Conservation (phyloP, 1,284 basidiomycete genomes). For the Takashimella koratensis region DNA sequence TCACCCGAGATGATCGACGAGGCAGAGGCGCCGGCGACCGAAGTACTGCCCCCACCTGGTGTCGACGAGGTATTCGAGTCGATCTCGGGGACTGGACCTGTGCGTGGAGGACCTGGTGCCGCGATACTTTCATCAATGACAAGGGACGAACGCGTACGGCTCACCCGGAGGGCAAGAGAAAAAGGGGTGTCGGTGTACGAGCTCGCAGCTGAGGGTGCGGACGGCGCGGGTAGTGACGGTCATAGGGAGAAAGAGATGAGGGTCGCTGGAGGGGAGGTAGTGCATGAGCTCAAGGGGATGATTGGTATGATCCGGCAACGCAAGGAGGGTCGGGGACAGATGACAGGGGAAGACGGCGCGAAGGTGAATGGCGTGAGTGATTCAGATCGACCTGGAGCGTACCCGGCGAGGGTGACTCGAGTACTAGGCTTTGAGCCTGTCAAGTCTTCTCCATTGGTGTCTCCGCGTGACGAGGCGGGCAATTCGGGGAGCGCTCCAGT, state of each 20-base stretch:
- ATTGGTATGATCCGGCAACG: conserved; percentile 36
- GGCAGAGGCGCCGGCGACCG: neutral
- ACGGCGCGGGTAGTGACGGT: neutral
- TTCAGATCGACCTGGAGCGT: too few relatives aligned
- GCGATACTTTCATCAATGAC: conserved; percentile 13
- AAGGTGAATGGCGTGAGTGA: too few relatives aligned
- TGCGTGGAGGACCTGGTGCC: neutral
- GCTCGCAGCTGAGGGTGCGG: conserved; percentile 8
- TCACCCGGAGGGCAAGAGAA: conserved; percentile 30
- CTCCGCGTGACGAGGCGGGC: too few relatives aligned
- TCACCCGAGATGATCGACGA: neutral
- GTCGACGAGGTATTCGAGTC: conserved; percentile 35
- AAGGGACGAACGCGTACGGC: conserved; percentile 34
- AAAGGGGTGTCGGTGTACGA: conserved; percentile 25
- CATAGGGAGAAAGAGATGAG: conserved; percentile 9
- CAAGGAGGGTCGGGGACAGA: conserved; percentile 28
- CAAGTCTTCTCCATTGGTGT: too few relatives aligned
- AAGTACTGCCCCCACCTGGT: conserved; percentile 28
- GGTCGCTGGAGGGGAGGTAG: conserved; percentile 24
- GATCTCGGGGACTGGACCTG: neutral
- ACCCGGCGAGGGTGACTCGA: too few relatives aligned
- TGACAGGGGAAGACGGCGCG: too few relatives aligned
- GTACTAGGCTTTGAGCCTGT: too few relatives aligned
- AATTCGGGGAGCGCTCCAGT: too few relatives aligned
- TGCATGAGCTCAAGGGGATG: conserved; percentile 39